Evolutionary conservation across 2,329 filamentous ascomycete genomes (phyloP), one percentile per base, ranked within the genome.

Genomic region (Cytospora schulzeri): DNA sequence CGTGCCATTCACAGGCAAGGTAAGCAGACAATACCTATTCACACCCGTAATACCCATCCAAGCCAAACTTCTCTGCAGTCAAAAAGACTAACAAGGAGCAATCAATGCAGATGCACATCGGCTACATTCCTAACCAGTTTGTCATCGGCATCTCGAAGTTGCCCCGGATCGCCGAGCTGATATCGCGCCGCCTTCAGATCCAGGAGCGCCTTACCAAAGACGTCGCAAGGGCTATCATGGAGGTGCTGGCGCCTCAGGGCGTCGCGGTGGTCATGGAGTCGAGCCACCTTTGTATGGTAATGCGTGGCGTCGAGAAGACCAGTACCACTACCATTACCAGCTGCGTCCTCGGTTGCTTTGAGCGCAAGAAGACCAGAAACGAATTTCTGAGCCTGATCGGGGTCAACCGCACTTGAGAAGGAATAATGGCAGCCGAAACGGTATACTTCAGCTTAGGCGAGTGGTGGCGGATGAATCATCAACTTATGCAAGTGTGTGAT

Each of bases 261-360:
- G 94, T 99, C 1, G 94, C 92, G 24, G 94, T 98, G 1, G 93
- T 98, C 66, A 97, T 99, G 90, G 95, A 98, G 74, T 95, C 91
- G 17, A 93, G 88, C 72, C 95, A 99, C 79, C 81, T 98, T 52
- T 98, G 95, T 81, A 98, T 97, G 94, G 93, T 96, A 14, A 98
- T 97, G 93, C 87, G 95, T 56, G 95, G 95, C 24, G 94, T 98
- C 12, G 87, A 97, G 75, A 97, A 98, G 82, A 93, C 92, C 0
- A 86, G 84, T 38, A 89, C 91, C 57, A 90, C 86, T 15, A 98
- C 95, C 5, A 95, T 96, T 38, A 98, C 95, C 24, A 97, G 93
- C 80, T 98, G 94, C 76, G 96, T 98, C 79, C 85, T 98, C 17
- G 95, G 95, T 50, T 93, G 92, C 72, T 96, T 98, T 83, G 89